Evolutionary conservation across 2,329 filamentous ascomycete genomes (phyloP), one percentile per base, ranked within the genome.

Genomic region (Cytospora piceae): DNA sequence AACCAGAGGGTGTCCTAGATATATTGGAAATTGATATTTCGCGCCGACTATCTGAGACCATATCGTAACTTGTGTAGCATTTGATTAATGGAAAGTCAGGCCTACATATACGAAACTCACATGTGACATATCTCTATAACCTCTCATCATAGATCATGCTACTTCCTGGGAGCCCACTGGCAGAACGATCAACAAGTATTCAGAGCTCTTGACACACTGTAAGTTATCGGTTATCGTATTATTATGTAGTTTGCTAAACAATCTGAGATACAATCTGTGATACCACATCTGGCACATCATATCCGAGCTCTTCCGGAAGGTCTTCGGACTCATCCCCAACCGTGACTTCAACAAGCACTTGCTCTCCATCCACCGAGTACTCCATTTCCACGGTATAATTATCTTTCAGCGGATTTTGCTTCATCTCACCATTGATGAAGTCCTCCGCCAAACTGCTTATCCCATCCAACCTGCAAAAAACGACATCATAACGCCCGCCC

Each of bases 1-100:
- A 39, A 70, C 54, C 63, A 63, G 9, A 65, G 56, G 22, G 61
- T 24, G 9, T 69, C 68, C 14, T 69, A 63, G 46, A 29, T 34
- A 9, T 17, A 20, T 8, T 15, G 6, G 8, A 17, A 1, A 17
- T 4, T 42, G 39, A 8, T 20, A 42, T 20, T 42, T 14, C 15
- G 6, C 14, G 39, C 8, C 8, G 32, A 34, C 7, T 34, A 6
- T 12, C 2, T 34, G 11, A 34, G 11, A 34, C 7, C 8, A 6
- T 11, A 8, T 12, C 8, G 8, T 34, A 6, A 9, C 32, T 34
- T 34, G 2, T 34, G 8, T 34, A 34, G 7, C 32, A 34, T 6
- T 12, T 34, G 27, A 29, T 29, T 29, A 29, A 29, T 29, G 27
- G 27, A 29, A 29, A 3, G 27, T 29, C 8, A 34, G 32, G 2